These are phyloP conservation scores for Tinospora cordifolia DNA, from an alignment of 164 flowering plant genomes.

Conservation along the genomic window DNA sequence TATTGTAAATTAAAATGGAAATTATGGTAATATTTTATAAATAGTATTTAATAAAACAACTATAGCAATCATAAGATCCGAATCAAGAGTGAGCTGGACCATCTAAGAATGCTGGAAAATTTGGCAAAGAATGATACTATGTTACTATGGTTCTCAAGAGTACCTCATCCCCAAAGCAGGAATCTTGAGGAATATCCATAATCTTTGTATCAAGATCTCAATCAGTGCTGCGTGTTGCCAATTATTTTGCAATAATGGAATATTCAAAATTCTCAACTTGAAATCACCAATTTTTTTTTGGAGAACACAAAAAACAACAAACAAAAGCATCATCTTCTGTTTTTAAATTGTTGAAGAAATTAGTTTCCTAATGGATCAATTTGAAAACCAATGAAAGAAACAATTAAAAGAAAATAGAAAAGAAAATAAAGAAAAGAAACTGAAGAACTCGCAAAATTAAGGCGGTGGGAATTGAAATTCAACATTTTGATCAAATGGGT, in stretches of 20 bases:
- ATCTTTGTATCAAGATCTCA: not conserved
- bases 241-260: too few species aligned
- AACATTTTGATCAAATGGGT: too few species aligned
- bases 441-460: too few species aligned
- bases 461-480: too few species aligned
- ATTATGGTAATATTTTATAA: not conserved
- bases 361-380: not conserved
- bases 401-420: too few species aligned
- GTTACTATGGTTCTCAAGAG: not conserved
- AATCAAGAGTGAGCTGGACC: slow-evolving; percentile 2
- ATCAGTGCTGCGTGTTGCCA: not conserved
- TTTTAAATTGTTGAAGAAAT: too few species aligned
- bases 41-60: not conserved
- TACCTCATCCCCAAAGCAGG: not conserved
- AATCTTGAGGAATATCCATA: not conserved
- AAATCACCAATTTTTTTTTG: too few species aligned
- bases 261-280: too few species aligned
- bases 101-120: slow-evolving; percentile 1
- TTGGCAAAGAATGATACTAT: not conserved
- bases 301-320: too few species aligned
- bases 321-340: too few species aligned
- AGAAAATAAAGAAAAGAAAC: too few species aligned
- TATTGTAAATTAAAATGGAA: too few species aligned
- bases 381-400: not conserved
- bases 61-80: not conserved